phyloP scores from a whole-genome alignment of 352 stramenopile genomes.

The Globisporangium splendens region DNA sequence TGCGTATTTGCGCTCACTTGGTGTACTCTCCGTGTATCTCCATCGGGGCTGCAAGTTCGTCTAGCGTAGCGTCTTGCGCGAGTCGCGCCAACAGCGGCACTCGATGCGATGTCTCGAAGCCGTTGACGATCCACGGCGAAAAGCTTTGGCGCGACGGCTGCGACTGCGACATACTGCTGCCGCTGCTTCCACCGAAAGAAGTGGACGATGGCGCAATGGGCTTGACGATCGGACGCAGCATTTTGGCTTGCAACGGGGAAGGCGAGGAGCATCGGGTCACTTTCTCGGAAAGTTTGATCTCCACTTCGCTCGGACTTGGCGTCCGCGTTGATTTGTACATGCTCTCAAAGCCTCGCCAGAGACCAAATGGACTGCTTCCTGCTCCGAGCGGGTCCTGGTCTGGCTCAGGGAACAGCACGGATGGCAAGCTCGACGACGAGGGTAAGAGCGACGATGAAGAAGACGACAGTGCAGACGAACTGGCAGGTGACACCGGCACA shows the following conservation, averaged over 20 bases:
- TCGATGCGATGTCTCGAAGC: slow-evolving; percentile 3
- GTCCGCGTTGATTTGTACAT: slow-evolving; percentile 10
- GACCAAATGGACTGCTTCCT: slow-evolving; percentile 4
- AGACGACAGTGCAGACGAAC: neutral
- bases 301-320: neutral
- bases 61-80: slow-evolving; percentile 9
- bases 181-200: neutral
- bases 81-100: neutral
- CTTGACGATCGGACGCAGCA: slow-evolving; percentile 15
- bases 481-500: neutral
- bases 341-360: slow-evolving; percentile 14
- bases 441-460: neutral
- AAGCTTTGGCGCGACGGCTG: neutral
- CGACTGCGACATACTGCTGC: neutral
- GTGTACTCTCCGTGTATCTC: slow-evolving; percentile 7
- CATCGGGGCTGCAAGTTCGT: slow-evolving; percentile 15
- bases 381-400: neutral
- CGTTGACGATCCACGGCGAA: slow-evolving; percentile 14
- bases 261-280: neutral
- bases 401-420: slow-evolving; percentile 11
- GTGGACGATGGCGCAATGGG: neutral
- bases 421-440: neutral
- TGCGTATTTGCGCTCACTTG: neutral
- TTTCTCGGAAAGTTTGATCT: slow-evolving; percentile 12
- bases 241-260: slow-evolving; percentile 7